Conservation (phyloP, 805 yeast species). For the Wickerhamomyces chambardii region DNA sequence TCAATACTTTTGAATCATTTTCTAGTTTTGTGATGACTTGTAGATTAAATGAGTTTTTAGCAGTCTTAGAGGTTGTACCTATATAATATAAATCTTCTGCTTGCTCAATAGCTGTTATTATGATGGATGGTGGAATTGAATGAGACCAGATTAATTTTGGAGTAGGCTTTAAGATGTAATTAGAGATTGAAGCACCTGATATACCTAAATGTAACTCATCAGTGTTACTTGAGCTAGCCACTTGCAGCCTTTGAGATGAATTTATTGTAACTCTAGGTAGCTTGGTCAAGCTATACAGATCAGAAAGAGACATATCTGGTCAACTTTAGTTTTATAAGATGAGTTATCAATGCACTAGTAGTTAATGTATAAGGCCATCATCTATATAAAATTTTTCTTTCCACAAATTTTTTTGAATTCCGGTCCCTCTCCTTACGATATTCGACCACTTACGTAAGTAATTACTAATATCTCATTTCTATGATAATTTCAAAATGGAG, state of each 20-base stretch:
- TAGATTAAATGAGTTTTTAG: constrained; percentile 6
- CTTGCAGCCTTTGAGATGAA: constrained; percentile 11
- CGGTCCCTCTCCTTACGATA: no score
- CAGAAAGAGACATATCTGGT: no score
- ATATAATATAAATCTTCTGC: constrained; percentile 3
- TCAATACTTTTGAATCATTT: constrained; percentile 14
- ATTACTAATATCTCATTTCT: no score
- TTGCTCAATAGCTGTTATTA: constrained; percentile 20
- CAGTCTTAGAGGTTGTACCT: constrained; percentile 12
- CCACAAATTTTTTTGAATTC: no score
- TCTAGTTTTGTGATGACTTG: constrained; percentile 11
- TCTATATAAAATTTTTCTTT: no score
- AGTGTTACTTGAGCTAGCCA: constrained; percentile 6
- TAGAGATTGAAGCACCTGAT: constrained; percentile 18
- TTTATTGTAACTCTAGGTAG: constrained; percentile 12
- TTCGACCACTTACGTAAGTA: no score
- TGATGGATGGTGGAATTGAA: constrained; percentile 35
- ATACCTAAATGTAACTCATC: constrained; percentile 16
- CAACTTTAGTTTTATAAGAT: no score
- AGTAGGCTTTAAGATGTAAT: constrained; percentile 37
- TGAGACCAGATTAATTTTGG: constrained; percentile 45
- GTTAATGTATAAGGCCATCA: no score
- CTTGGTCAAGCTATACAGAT: constrained; percentile 13
- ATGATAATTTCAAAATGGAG: no score
- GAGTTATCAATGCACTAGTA: no score